phyloP scores from a whole-genome alignment of 192 early-diverging fungal genomes.

The Neocallimastix lanati region DNA sequence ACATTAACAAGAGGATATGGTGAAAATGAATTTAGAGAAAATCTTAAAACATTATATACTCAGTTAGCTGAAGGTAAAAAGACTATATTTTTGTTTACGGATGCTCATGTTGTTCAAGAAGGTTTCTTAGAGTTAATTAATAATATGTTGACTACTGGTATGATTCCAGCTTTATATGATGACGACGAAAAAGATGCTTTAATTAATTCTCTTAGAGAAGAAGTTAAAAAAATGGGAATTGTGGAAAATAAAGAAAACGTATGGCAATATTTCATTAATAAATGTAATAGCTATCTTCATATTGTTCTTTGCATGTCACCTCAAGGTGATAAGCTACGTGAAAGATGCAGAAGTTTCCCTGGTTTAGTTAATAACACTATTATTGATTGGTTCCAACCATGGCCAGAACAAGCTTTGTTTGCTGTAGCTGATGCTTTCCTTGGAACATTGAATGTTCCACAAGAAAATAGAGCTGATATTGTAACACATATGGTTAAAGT shows the following conservation, averaged over 20 bases:
- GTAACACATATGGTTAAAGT: constrained; percentile 38
- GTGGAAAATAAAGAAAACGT: constrained; percentile 26
- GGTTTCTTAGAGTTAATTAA: constrained; percentile 42
- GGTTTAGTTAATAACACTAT: constrained; percentile 46
- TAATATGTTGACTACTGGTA: constrained; percentile 42
- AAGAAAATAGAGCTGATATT: constrained; percentile 20
- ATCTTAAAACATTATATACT: constrained; percentile 25
- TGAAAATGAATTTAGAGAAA: constrained; percentile 32
- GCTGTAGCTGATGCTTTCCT: constrained; percentile 39
- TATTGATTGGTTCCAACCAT: constrained; percentile 44
- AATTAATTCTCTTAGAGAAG: constrained; percentile 23
- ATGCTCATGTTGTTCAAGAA: constrained; percentile 43
- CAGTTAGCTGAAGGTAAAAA: constrained; percentile 24
- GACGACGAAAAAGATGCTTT: constrained; percentile 39
- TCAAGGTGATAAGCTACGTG: constrained; percentile 37
- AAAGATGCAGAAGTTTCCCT: constrained; percentile 35
- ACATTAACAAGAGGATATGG: constrained; percentile 34
- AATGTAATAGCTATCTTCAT: constrained; percentile 35
- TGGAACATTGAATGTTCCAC: constrained; percentile 19
- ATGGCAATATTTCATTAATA: constrained; percentile 41
- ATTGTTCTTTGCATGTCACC: constrained; percentile 42
- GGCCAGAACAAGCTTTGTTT: constrained; percentile 41
- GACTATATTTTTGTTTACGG: constrained; percentile 40
- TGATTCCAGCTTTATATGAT: constrained; percentile 36
- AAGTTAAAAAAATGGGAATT: constrained; percentile 25